Base-by-base conservation (phyloP, 495 filamentous ascomycete genomes). In the Daldinia grandis region DNA sequence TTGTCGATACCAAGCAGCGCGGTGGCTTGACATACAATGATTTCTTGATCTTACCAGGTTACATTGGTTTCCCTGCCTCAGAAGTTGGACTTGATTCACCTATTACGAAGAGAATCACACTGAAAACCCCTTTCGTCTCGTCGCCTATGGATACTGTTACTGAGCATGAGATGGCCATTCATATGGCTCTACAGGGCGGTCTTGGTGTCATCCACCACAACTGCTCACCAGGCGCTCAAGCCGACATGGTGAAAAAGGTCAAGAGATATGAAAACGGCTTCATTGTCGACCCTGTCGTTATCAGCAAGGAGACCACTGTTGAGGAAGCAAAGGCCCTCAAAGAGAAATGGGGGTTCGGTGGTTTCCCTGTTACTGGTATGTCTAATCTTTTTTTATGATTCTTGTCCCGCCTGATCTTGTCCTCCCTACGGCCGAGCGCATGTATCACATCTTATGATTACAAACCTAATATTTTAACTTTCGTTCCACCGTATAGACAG, bases 121-220 rank as follows among this genome's bases (percentile, higher is more conserved):
- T 99, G 73, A 99, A 97, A 86, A 93, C 92, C 9, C 95, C 95
- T 42, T 90, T 99, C 73, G 86, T 97, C 53, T 98, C 96, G 25
- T 98, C 94, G 25, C 96, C 95, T 73, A 99, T 99, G 95, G 95
- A 99, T 85, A 99, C 95, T 35, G 95, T 99, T 75, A 99, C 95
- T 14, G 95, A 98, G 82, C 91, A 96, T 80, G 93, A 95, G 78
- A 99, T 99, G 95, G 95, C 95, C 57, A 98, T 99, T 74, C 92
- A 97, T 83, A 97, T 99, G 91, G 95, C 95, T 35, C 87, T 98
- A 53, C 90, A 98, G 74, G 95, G 95, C 79, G 95, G 95, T 76
- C 85, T 99, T 33, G 95, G 95, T 80, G 92, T 98, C 62, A 96
- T 99, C 71, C 95, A 99, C 83, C 96, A 99, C 87, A 99, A 99